Conservation (phyloP, 768 basidiomycete genomes). For the Trametes maxima region DNA sequence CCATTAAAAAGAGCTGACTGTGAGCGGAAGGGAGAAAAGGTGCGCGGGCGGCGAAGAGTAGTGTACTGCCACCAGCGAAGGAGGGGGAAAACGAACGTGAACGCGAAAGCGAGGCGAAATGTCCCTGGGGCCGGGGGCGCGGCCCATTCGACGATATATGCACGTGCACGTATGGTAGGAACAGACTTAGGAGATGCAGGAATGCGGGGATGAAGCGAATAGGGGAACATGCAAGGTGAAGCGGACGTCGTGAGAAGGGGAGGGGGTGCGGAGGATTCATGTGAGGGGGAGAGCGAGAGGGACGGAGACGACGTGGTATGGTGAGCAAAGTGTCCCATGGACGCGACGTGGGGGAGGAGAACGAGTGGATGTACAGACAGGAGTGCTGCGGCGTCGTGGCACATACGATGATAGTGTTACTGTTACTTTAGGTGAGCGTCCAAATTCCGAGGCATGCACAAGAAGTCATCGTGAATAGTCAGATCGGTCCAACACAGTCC, state of each 20-base stretch:
- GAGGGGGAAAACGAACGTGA: slow-evolving; percentile 4
- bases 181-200: not conserved
- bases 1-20: not conserved
- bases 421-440: slow-evolving; percentile 23
- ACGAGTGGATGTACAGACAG: slow-evolving; percentile 14
- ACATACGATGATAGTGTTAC: slow-evolving; percentile 20
- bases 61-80: not conserved
- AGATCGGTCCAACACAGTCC: not conserved
- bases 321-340: slow-evolving; percentile 1
- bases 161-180: not conserved
- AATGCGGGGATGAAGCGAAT: not conserved
- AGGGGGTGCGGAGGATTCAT: not conserved
- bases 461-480: not conserved
- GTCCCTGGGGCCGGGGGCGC: slow-evolving; percentile 7
- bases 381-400: slow-evolving; percentile 13
- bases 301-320: not conserved
- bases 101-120: not conserved
- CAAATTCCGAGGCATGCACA: not conserved
- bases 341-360: not conserved
- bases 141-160: not conserved
- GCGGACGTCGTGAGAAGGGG: not conserved
- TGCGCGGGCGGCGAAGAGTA: not conserved
- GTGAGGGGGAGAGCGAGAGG: not conserved
- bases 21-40: not conserved
- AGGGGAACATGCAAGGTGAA: too few species aligned